These are phyloP conservation scores for Lachnellula suecica DNA, from an alignment of 2,329 filamentous ascomycete species.

Conservation along the genomic window DNA sequence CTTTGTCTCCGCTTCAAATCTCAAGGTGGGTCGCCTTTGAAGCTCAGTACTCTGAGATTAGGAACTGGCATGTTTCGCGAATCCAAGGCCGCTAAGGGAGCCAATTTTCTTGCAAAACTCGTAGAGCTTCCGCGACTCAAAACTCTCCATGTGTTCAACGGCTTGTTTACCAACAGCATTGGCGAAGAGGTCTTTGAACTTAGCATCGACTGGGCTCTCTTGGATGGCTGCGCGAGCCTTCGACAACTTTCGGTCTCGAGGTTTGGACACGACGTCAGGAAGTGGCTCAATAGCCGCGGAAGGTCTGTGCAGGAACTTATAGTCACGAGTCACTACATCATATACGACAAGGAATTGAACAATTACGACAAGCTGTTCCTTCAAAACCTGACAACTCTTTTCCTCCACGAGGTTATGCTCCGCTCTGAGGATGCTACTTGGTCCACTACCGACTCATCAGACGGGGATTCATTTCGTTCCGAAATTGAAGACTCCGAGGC, in stretches of 20 bases:
- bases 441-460: not conserved
- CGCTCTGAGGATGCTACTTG: not conserved
- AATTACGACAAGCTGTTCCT: constrained; percentile 8
- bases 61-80: constrained; percentile 3
- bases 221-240: constrained; percentile 3
- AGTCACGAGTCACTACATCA: constrained; percentile 9
- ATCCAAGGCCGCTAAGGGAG: not conserved
- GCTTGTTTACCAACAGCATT: not conserved
- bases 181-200: not conserved
- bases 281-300: constrained; percentile 3
- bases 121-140: not conserved
- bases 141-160: constrained; percentile 9
- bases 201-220: constrained; percentile 4
- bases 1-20: constrained; percentile 2
- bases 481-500: not conserved
- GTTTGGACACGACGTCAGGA: not conserved
- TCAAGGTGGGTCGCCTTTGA: not conserved
- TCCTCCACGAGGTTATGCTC: not conserved
- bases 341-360: constrained; percentile 4
- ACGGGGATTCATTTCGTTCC: not conserved
- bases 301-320: constrained; percentile 11
- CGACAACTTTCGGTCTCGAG: constrained; percentile 3
- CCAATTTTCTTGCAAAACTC: constrained; percentile 6
- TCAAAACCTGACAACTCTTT: constrained; percentile 8
- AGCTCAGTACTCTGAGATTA: constrained; percentile 5